A percentile compares a stretch with the other conserved stretches of the same genome.
phyloP scores from a whole-genome alignment of 148 eudicot genomes.

The Arctostaphylos glauca region DNA sequence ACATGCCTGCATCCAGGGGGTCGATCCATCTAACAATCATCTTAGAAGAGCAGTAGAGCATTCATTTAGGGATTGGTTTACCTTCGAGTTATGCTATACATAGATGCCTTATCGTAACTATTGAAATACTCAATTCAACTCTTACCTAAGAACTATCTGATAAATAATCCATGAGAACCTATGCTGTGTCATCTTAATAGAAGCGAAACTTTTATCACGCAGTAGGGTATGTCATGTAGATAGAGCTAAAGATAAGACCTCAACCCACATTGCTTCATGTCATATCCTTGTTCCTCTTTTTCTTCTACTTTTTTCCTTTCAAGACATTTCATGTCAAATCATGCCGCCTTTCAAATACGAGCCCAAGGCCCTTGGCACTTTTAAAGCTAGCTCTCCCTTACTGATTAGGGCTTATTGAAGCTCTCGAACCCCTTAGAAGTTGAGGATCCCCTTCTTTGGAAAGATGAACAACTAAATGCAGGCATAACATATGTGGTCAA shows the following conservation, averaged over 20 bases:
- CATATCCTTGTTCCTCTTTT: background rate
- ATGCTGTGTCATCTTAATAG: background rate
- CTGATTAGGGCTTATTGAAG: no score
- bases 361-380: no score
- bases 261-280: background rate
- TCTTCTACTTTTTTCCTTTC: background rate
- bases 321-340: background rate
- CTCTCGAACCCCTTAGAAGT: no score
- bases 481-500: background rate
- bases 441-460: no score
- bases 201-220: background rate
- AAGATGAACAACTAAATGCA: background rate
- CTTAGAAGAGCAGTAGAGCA: background rate
- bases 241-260: background rate
- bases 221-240: background rate
- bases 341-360: background rate
- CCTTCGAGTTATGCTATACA: background rate
- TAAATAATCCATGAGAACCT: background rate
- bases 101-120: background rate
- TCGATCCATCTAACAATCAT: background rate
- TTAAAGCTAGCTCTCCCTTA: no score
- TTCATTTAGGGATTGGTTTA: background rate
- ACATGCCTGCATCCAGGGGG: background rate
- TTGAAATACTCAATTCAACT: background rate
- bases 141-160: background rate